Evolutionary conservation across 768 basidiomycete species (phyloP).

Genomic region (Podaxis sp.): DNA sequence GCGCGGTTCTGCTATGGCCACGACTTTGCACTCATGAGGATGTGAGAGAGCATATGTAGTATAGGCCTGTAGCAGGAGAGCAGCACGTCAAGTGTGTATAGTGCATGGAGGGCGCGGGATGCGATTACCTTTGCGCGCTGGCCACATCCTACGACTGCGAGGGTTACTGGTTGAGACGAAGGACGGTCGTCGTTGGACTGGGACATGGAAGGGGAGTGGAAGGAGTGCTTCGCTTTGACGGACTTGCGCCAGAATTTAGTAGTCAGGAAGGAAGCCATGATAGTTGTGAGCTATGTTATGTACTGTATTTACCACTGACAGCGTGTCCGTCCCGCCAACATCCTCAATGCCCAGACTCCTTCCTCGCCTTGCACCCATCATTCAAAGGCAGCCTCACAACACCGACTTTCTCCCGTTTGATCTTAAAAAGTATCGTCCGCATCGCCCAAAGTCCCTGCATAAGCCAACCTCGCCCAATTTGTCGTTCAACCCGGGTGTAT

Average conservation of each 20-base stretch:
- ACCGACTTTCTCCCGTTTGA: slow-evolving; percentile 22
- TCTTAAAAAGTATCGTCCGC: slow-evolving; percentile 16
- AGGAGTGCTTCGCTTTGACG: slow-evolving; percentile 20
- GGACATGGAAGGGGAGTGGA: slow-evolving; percentile 5
- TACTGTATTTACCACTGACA: background rate
- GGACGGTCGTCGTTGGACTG: background rate
- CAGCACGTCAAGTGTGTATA: background rate
- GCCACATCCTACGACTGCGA: slow-evolving; percentile 81
- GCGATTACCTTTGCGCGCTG: slow-evolving; percentile 65
- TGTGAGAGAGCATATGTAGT: slow-evolving; percentile 52
- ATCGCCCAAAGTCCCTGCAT: slow-evolving; percentile 28
- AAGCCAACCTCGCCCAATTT: slow-evolving; percentile 29
- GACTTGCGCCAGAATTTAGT: slow-evolving; percentile 33
- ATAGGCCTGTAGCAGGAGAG: slow-evolving; percentile 43
- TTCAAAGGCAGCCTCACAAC: slow-evolving; percentile 25
- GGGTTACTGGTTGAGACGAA: slow-evolving; percentile 45
- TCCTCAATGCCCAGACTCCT: slow-evolving; percentile 62
- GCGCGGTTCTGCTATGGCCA: slow-evolving; percentile 84
- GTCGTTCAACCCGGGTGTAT: slow-evolving; percentile 40
- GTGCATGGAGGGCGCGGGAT: background rate
- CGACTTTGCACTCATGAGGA: slow-evolving; percentile 68
- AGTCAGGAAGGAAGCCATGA: slow-evolving; percentile 27
- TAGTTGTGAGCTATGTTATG: background rate
- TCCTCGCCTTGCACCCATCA: slow-evolving; percentile 51
- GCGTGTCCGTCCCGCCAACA: background rate